Evolutionary conservation across 2,329 filamentous ascomycete species (phyloP).

Genomic region (Clarireedia hainanense): DNA sequence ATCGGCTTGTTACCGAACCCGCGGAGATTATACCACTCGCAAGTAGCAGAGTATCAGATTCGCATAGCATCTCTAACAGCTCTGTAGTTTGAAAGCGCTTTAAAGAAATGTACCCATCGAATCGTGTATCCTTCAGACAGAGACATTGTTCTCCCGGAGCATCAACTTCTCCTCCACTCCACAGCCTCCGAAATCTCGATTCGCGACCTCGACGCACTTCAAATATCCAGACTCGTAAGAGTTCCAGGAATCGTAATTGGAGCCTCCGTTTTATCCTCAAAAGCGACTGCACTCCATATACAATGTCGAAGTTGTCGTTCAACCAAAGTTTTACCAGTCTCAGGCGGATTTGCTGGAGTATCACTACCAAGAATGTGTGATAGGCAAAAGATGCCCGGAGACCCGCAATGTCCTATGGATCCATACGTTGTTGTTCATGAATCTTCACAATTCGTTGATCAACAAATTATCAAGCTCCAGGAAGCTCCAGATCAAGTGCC

Average conservation of each 20-base stretch:
- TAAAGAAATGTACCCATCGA: constrained; percentile 85
- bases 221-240: constrained; percentile 88
- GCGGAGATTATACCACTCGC: constrained; percentile 89
- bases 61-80: not conserved
- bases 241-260: constrained; percentile 98
- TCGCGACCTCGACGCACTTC: constrained; percentile 84
- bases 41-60: constrained; percentile 25
- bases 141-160: constrained; percentile 66
- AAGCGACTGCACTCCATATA: constrained; percentile 79
- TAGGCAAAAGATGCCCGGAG: constrained; percentile 54
- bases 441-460: constrained; percentile 89
- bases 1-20: constrained; percentile 81
- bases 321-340: constrained; percentile 60
- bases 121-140: constrained; percentile 78
- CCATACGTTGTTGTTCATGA: constrained; percentile 96
- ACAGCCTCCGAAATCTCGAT: constrained; percentile 87
- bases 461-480: constrained; percentile 96
- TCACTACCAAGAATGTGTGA: constrained; percentile 75
- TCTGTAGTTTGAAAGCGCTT: constrained; percentile 74
- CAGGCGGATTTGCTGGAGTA: constrained; percentile 81
- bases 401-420: constrained; percentile 81
- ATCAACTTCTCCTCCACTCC: constrained; percentile 92
- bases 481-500: constrained; percentile 97
- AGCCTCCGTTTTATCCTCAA: constrained; percentile 92
- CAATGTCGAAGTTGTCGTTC: constrained; percentile 83